Base-by-base conservation (phyloP, 164 flowering plant species). In the Paratinospora sagittata region DNA sequence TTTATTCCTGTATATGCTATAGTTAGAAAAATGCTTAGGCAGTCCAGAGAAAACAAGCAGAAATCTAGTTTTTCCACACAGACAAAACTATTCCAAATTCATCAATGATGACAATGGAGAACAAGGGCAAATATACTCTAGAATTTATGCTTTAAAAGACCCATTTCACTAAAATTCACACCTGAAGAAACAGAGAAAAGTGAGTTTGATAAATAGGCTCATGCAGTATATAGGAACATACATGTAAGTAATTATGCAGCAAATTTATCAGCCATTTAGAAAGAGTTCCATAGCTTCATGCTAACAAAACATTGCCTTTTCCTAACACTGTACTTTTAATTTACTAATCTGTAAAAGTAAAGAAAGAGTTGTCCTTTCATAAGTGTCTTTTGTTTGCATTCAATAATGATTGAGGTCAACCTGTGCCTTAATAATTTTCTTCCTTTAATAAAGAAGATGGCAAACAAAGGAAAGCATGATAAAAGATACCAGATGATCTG, bases 401-500 rank as follows among this genome's bases (percentile, higher is more conserved):
- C 61, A 5, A 55, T 21, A n/a, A 55, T 55, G 61, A 55, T n/a
- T 55, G 21, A 55, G 61, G n/a, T 55, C 61, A 55, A 55, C 61
- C 61, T 55, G 23, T 55, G 24, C 23, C 61, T 55, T 55, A n/a
- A 55, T 55, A 55, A 55, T 23, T 55, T 55, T n/a, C 61, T 55
- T 55, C 61, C n/a, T 19, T 55, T 55, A 55, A 55, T 55, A 55
- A 55, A 55, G 47, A 43, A 43, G 61, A 55, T 55, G 61, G 24
- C 21, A 55, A 55, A 55, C 61, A 55, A 55, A 55, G 61, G 24
- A 19, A 55, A 55, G 24, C 61, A 55, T 55, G 61, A 55, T n/a
- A 21, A 55, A 21, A 55, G 61, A 55, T 55, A 19, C 61, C 61
- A 55, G 21, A 55, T 55, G 61, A 21, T 55, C 24, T n/a, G 21